Base-by-base conservation (phyloP, 1,284 basidiomycete genomes). In the Cerrena zonata region DNA sequence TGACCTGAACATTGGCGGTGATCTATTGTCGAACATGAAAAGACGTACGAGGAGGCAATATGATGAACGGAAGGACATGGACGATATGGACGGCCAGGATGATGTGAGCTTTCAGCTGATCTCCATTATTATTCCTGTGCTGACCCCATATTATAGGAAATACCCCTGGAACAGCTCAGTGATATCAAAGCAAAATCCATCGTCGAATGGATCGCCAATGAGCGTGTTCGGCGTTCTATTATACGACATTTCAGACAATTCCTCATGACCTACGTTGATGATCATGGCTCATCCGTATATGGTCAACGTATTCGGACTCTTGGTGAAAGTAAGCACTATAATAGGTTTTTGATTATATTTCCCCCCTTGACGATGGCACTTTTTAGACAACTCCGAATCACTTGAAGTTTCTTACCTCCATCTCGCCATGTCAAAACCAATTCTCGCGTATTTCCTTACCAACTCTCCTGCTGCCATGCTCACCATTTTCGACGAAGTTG, bases 131-230 rank as follows among this genome's bases (percentile, higher is more conserved):
- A 46, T 21, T 23, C 39, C 54, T 25, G 11, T 3, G 34, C 26
- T 44, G 25, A 44, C 45, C 58, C 50, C 36, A 21, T 50, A 13
- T 26, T 51, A n/a, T 62, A 97, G 83, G 94, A 97, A 67, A 77
- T 99, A 51, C 93, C 94, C 0, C 70, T 97, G 43, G 95, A 99
- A 65, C 94, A 99, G 72, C 75, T 99, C 12, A 91, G 91, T 56
- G 95, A 99, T 63, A 91, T 99, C 76, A 98, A 98, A 67, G 91
- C 94, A 26, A 91, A 94, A 62, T 94, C 92, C 18, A 93, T 99
- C 49, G 89, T 90, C 5, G 94, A 96, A 67, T 99, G 96, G 96
- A 92, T 99, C 58, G 86, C 92, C 13, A 87, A 89, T 49, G 92
- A 94, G 52, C 84, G 88, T 43, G 95, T 99, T 53, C 83, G 89